Evolutionary conservation across 1,284 basidiomycete species (phyloP), one percentile per base, ranked within the genome.

Genomic region (Cryptococcus amylolentus): DNA sequence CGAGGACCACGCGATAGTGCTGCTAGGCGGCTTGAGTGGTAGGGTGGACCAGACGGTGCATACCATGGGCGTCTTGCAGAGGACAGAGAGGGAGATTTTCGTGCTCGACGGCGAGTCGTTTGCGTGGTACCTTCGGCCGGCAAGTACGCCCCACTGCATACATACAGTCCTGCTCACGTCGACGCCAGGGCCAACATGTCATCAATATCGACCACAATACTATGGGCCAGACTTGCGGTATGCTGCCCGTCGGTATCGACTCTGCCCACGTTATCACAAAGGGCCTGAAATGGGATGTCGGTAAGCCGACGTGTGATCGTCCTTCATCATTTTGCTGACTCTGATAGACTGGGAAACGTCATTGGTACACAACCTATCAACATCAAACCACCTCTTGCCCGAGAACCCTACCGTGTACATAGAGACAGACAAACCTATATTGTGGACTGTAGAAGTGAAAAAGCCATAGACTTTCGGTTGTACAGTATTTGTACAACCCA

Each of bases 1-100:
- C 84, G 62, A 73, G 79, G 54, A 53, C 18, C 41, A 50, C 42
- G 45, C 86, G 35, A 81, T 93, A 13, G 78, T 98, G 49, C 79
- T 98, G 48, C 83, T 94, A 2, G 94, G 95, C 5, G 95, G 95
- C 0, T 80, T 98, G 2, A 83, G 88, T 1, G 96, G 95, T 0
- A 84, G 95, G 13, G 80, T 98, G 4, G 96, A 98, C 70, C 95
- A 98, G 71, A 97, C 93, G 0, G 80, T 95, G 2, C 93, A 97
- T 68, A 89, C 91, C 0, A 81, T 98, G 31, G 89, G 91, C 5
- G 84, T 88, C 40, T 77, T 98, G 3, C 85, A 92, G 78, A 92
- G 91, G 72, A 79, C 94, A 14, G 42, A 57, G 10, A 45, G 59
- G 49, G 80, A 81, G 16, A 84, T 88, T 1, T 93, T 85, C 71